Conservation (phyloP, 352 stramenopile species). For the Pythium aquatile region DNA sequence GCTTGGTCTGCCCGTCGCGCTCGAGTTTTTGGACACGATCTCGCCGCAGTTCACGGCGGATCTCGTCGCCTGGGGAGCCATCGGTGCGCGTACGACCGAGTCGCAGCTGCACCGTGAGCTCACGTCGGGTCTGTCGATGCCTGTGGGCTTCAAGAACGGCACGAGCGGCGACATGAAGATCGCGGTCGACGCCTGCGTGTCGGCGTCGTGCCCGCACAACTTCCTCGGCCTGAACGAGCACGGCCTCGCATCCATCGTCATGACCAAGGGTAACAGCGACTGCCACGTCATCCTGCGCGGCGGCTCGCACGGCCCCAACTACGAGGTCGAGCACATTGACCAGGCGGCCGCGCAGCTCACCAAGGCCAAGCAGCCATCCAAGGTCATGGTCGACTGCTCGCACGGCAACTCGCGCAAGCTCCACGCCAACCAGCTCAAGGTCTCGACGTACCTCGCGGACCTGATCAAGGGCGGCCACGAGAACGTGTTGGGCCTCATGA, state of each 20-base stretch:
- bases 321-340: conserved; percentile 70
- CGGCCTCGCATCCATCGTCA: conserved; percentile 77
- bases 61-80: conserved; percentile 80
- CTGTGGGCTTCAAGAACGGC: conserved; percentile 86
- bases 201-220: conserved; percentile 73
- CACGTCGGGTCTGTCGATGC: conserved; percentile 78
- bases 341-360: conserved; percentile 54
- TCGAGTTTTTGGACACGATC: conserved; percentile 85
- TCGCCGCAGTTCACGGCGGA: conserved; percentile 79
- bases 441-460: conserved; percentile 61
- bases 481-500: conserved; percentile 84
- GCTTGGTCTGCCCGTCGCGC: conserved; percentile 66
- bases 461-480: conserved; percentile 62
- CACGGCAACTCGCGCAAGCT: conserved; percentile 87
- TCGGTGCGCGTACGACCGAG: conserved; percentile 82
- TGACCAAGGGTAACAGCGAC: conserved; percentile 81
- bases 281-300: conserved; percentile 86
- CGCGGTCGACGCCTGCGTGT: conserved; percentile 69
- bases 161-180: conserved; percentile 81
- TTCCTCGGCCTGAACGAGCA: conserved; percentile 83
- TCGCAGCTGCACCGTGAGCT: conserved; percentile 82
- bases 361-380: conserved; percentile 64
- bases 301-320: conserved; percentile 77
- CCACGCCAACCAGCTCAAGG: conserved; percentile 82
- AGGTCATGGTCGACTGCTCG: conserved; percentile 89